Evolutionary conservation across 371 early-diverging fungal species (phyloP).

Genomic region (Dinochytrium kinnereticum): DNA sequence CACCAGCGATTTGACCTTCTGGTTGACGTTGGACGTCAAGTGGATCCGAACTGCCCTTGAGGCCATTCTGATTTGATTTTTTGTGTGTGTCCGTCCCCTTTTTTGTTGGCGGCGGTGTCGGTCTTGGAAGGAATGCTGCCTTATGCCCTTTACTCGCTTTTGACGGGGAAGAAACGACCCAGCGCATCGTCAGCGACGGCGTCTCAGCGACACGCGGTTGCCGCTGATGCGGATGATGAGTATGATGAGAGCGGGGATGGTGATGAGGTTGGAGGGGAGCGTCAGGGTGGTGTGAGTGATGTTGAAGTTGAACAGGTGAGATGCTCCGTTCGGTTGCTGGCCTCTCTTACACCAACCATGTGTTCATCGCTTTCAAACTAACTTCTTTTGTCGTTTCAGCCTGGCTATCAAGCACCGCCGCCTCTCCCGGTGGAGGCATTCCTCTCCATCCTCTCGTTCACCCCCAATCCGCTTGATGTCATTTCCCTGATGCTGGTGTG

Average conservation of each 20-base stretch:
- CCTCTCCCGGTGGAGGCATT: conserved; percentile 20
- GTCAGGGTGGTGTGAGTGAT: neutral
- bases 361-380: no score
- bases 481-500: conserved; percentile 32
- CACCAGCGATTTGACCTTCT: neutral
- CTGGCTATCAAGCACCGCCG: neutral
- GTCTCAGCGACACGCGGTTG: neutral
- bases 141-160: neutral
- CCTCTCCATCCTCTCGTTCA: conserved; percentile 8
- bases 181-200: neutral
- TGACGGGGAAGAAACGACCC: neutral
- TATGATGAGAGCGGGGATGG: neutral
- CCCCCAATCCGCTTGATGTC: neutral
- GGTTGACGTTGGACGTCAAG: conserved; percentile 7
- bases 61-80: neutral
- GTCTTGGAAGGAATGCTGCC: conserved; percentile 11
- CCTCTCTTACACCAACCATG: no score
- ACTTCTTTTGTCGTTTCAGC: no score
- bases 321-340: neutral
- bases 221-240: neutral
- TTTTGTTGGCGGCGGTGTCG: no score
- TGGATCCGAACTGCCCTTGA: neutral
- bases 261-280: neutral
- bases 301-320: neutral
- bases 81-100: no score